Base-by-base conservation (phyloP, 2,329 filamentous ascomycete species). In the Penicillium freii region DNA sequence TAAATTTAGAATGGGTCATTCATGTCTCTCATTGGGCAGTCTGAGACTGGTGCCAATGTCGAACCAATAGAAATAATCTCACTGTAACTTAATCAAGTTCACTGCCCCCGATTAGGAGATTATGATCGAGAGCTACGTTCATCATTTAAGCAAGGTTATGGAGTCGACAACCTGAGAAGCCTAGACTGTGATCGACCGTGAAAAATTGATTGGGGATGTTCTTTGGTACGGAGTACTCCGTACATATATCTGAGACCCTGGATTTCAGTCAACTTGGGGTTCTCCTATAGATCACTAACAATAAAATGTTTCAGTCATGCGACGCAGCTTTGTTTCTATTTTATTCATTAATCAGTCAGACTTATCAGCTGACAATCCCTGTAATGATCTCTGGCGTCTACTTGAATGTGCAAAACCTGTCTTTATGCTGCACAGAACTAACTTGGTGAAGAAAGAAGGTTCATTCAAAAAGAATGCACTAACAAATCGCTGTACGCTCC, bases 1-100 rank as follows among this genome's bases (percentile, higher is more conserved):
- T 49, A 54, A 49, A 49, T 33, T 49, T 54, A 54, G 44, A 54
- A 54, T 36, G 31, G 31, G 23, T 15, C 21, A 2, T 15, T 33
- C 21, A 11, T 42, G 17, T 33, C 11, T 40, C 7, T 54, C 7
- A 49, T 49, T 54, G 51, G 51, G 3, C 34, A 34, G 4, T 25
- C 2, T 13, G 27, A 15, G 19, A 33, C 27, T 19, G 6, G 5
- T 21, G 6, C 17, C 17, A 25, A 21, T 43, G n/a, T 8, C 5
- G 5, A 15, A 40, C 39, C 38, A 52, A 45, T 53, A 25, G 31
- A 46, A 48, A 17, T 40, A 6, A 7, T 34, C 44, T 48, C 33
- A 39, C 21, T 17, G 19, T 17, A 49, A 25, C 44, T 33, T 23
- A 17, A 50, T 50, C 47, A 38, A 29, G 17, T 29, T 29, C 25